Evolutionary conservation across 306 rosid species (phyloP), one percentile per base, ranked within the genome.

Genomic region (Lathyrus tuberosus): DNA sequence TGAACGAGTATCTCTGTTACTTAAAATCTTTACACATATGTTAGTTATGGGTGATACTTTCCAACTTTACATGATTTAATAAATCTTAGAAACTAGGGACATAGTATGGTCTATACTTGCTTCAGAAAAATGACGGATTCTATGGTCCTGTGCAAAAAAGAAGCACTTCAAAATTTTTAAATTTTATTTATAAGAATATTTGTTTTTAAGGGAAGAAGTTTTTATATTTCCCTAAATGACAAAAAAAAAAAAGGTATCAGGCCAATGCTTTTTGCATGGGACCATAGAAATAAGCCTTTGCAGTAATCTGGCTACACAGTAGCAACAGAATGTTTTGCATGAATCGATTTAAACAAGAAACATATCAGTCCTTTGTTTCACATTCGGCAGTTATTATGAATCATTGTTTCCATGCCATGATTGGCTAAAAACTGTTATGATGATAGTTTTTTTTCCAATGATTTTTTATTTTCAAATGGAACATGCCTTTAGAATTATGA

Each of bases 61-160:
- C 69, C 11, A 11, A 60, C 22, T 54, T 60, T 58, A 53, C 76
- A 60, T 62, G 44, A 47, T 69, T 69, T 24, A 69, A 63, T 16
- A 69, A 52, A 65, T 68, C 12, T 41, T 62, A 17, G 30, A 63
- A 56, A 22, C 44, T 61, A 56, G 41, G 71, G 62, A 51, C 11
- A n/a, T 73, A 43, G 35, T 30, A 62, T 71, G 42, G n/a, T 49
- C n/a, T 79, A 8, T 48, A 20, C 5, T 72, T 18, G 51, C 31
- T 61, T 62, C 3, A 30, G 16, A 26, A 63, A 63, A 54, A 6
- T 6, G 40, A 1, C 9, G 0, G 7, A 7, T 7, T 7, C 40
- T 35, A 35, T 8, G 40, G 40, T 35, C 3, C 1, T 8, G 40
- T 7, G 40, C 40, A 35, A 24, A 24, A 24, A 35, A 35, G 7